A percentile compares a stretch with the other conserved stretches of the same genome.
Conservation (phyloP, 2,329 filamentous ascomycete species). For the Sporothrix globosa region DNA sequence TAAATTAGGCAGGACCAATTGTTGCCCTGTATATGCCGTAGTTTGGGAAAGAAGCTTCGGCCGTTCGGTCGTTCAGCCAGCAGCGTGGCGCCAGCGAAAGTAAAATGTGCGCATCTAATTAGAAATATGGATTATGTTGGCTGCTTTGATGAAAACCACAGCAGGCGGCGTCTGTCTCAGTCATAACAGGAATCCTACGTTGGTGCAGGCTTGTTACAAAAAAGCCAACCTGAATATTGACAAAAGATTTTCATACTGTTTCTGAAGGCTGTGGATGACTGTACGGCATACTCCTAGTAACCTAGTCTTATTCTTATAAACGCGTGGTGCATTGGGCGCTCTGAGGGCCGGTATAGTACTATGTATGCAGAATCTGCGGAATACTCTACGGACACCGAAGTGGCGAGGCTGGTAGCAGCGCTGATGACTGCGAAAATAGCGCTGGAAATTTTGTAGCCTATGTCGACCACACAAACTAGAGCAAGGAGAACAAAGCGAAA, state of each 20-base stretch:
- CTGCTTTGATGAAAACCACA: no score
- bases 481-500: not conserved
- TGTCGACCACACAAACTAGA: not conserved
- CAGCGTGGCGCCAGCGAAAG: not conserved
- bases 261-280: conserved; percentile 4
- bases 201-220: not conserved
- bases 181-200: not conserved
- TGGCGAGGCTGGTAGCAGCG: not conserved
- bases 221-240: not conserved
- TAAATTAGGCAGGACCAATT: not conserved
- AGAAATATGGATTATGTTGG: not conserved
- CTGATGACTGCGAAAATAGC: not conserved
- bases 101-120: conserved; percentile 1
- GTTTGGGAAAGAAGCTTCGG: no score
- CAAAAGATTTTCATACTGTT: conserved; percentile 8
- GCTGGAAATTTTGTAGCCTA: not conserved
- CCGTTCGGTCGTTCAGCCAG: no score
- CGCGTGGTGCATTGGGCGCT: not conserved
- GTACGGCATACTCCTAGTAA: not conserved
- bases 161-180: not conserved
- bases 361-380: conserved; percentile 3
- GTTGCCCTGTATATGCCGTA: no score
- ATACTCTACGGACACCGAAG: conserved; percentile 6
- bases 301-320: not conserved
- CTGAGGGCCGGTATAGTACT: not conserved